These are phyloP conservation scores for Rhodofomes roseus DNA, from an alignment of 1,284 basidiomycete genomes.

Conservation along the genomic window DNA sequence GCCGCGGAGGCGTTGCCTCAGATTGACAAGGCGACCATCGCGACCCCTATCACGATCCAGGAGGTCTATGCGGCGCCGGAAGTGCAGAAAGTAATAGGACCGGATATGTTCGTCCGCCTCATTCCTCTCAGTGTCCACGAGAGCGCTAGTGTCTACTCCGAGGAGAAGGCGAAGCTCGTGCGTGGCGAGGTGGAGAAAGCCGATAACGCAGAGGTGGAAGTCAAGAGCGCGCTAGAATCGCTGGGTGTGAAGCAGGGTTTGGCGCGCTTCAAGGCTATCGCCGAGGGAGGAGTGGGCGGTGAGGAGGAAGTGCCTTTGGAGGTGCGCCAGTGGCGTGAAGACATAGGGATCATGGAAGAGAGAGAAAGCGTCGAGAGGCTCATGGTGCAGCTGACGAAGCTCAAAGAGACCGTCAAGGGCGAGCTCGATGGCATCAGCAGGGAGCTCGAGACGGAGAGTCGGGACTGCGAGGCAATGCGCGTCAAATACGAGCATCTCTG, in stretches of 20 bases:
- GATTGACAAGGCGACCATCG: slow-evolving; percentile 28
- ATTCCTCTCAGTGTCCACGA: slow-evolving; percentile 96
- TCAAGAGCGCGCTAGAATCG: slow-evolving; percentile 77
- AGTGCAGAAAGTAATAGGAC: slow-evolving; percentile 93
- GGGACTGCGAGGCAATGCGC: slow-evolving; percentile 81
- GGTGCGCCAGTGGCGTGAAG: slow-evolving; percentile 75
- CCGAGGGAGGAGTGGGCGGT: slow-evolving; percentile 66
- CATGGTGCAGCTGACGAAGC: slow-evolving; percentile 57
- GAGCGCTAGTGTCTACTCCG: slow-evolving; percentile 93
- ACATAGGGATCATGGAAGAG: slow-evolving; percentile 66
- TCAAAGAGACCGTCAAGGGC: slow-evolving; percentile 57
- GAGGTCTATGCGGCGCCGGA: slow-evolving; percentile 91
- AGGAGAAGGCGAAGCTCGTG: slow-evolving; percentile 97
- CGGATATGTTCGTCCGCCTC: slow-evolving; percentile 86
- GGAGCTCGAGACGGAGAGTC: slow-evolving; percentile 74
- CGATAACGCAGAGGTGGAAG: slow-evolving; percentile 82
- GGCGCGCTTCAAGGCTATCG: slow-evolving; percentile 73
- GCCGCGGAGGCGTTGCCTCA: slow-evolving; percentile 75
- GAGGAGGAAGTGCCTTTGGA: slow-evolving; percentile 73
- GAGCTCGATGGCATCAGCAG: slow-evolving; percentile 60
- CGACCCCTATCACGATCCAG: slow-evolving; percentile 46
- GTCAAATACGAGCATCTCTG: slow-evolving; percentile 88
- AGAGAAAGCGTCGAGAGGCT: slow-evolving; percentile 63
- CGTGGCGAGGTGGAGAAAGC: slow-evolving; percentile 86
- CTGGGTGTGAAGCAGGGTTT: slow-evolving; percentile 80